Evolutionary conservation across 331 rosid species (phyloP).

Genomic region (Saraca asoca): DNA sequence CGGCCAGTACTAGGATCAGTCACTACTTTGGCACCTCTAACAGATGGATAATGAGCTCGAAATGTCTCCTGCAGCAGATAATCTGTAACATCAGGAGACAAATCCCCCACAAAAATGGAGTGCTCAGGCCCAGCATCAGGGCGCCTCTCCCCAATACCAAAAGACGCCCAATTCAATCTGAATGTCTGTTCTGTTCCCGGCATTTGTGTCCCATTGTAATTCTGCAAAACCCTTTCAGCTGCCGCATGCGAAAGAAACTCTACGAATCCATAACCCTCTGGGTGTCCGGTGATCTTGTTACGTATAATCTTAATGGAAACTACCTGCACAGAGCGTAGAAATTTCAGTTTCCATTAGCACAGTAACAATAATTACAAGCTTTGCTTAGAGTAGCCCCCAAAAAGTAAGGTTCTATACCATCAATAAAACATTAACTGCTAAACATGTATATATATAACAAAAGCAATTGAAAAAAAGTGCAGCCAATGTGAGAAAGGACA

Average conservation of each 20-base stretch:
- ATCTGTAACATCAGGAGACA: constrained; percentile 90
- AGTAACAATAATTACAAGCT: neutral
- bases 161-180: constrained; percentile 91
- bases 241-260: constrained; percentile 88
- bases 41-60: constrained; percentile 68
- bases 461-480: neutral
- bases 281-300: constrained; percentile 79
- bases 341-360: constrained; percentile 13
- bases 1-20: constrained; percentile 84
- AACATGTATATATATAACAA: neutral
- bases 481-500: neutral
- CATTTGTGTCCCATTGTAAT: constrained; percentile 82
- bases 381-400: too few relatives aligned
- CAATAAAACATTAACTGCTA: too few relatives aligned
- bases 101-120: constrained; percentile 82
- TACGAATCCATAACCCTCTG: constrained; percentile 89
- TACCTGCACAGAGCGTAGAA: constrained; percentile 42
- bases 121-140: constrained; percentile 86
- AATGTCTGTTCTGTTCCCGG: constrained; percentile 88
- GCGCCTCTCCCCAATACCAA: constrained; percentile 84
- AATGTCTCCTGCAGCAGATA: constrained; percentile 82
- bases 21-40: constrained; percentile 90
- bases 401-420: too few relatives aligned
- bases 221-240: constrained; percentile 76
- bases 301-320: constrained; percentile 86